Conservation (phyloP, 1,284 basidiomycete genomes). For the Sanguinoderma infundibulare region DNA sequence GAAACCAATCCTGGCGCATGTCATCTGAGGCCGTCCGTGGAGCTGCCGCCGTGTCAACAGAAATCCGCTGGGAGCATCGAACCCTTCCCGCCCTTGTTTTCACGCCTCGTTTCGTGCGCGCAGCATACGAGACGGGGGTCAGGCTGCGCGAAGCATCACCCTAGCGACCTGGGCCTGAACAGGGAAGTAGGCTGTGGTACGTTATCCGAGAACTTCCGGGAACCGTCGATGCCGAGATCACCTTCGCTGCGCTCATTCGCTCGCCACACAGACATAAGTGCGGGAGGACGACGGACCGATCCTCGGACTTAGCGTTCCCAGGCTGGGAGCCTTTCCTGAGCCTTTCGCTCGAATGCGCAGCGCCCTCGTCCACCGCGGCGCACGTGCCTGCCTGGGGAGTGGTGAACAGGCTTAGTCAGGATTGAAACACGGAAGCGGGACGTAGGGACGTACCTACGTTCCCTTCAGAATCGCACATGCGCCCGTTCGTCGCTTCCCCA, state of each 20-base stretch:
- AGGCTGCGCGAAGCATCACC: not conserved
- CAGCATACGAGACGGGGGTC: not conserved
- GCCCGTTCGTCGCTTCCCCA: too few relatives aligned
- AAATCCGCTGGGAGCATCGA: not conserved
- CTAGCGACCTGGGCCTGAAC: constrained; percentile 18
- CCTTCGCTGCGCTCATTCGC: constrained; percentile 9
- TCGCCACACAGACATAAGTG: not conserved
- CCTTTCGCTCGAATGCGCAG: not conserved
- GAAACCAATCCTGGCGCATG: constrained; percentile 8
- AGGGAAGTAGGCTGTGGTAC: constrained; percentile 1
- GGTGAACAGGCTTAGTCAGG: too few relatives aligned
- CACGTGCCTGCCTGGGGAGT: too few relatives aligned
- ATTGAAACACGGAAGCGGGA: too few relatives aligned
- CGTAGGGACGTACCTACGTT: too few relatives aligned
- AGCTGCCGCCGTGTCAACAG: constrained; percentile 7
- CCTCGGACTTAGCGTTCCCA: not conserved
- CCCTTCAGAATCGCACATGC: too few relatives aligned
- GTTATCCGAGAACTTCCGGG: constrained; percentile 1
- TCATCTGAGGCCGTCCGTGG: constrained; percentile 21
- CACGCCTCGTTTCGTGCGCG: constrained; percentile 12
- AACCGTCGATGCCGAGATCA: not conserved
- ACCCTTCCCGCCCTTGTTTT: constrained; percentile 9
- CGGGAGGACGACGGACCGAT: not conserved
- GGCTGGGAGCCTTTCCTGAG: not conserved
- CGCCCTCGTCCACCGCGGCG: not conserved